These are phyloP conservation scores for Plasmodium relictum DNA, from an alignment of 169 alveolate genomes.

Conservation along the genomic window DNA sequence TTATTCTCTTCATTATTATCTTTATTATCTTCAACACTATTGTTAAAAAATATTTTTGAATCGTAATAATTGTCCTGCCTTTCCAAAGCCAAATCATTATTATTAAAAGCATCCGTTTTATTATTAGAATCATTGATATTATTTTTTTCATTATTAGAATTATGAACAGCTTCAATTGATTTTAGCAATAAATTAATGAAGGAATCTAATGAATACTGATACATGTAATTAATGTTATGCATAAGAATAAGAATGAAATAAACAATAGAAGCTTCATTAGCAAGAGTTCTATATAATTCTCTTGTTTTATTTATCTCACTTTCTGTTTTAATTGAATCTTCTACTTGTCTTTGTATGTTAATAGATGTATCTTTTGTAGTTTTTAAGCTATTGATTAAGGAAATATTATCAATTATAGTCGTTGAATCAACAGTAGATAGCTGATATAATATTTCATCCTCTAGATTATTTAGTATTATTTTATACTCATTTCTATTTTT, in stretches of 20 bases:
- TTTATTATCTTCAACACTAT: not conserved
- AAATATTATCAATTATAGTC: slow-evolving; percentile 94
- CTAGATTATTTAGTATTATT: slow-evolving; percentile 93
- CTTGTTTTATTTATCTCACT: slow-evolving; percentile 94
- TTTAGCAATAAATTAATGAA: slow-evolving; percentile 92
- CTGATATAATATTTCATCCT: slow-evolving; percentile 93
- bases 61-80: slow-evolving; percentile 12
- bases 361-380: slow-evolving; percentile 94
- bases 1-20: not conserved
- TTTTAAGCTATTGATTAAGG: slow-evolving; percentile 94
- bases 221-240: slow-evolving; percentile 96
- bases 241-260: slow-evolving; percentile 95
- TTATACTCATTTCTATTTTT: slow-evolving; percentile 94
- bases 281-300: slow-evolving; percentile 96
- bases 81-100: not conserved
- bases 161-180: slow-evolving; percentile 83
- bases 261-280: slow-evolving; percentile 97
- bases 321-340: slow-evolving; percentile 91
- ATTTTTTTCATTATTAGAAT: slow-evolving; percentile 80
- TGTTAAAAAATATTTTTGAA: slow-evolving; percentile 16
- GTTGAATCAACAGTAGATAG: slow-evolving; percentile 96
- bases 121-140: slow-evolving; percentile 88
- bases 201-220: slow-evolving; percentile 96
- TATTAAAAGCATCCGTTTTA: slow-evolving; percentile 88
- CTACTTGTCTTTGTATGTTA: slow-evolving; percentile 92